Conservation (phyloP, 257 asterid species). For the Linaria vulgaris region DNA sequence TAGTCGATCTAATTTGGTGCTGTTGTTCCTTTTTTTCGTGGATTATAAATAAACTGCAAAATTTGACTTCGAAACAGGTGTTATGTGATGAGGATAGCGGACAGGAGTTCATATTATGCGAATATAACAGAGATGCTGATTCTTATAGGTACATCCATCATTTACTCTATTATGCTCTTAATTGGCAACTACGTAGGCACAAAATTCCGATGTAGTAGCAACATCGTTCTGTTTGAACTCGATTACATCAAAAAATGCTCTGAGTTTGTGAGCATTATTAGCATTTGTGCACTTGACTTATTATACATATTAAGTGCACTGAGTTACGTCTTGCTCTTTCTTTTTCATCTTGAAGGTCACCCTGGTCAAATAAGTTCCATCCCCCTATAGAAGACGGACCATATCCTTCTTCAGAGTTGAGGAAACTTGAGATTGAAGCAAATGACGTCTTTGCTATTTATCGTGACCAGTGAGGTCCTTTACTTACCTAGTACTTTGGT, state of each 20-base stretch:
- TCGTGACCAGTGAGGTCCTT: constrained; percentile 99
- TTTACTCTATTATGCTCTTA: not conserved
- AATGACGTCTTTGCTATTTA: constrained; percentile 86
- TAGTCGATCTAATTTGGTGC: no score
- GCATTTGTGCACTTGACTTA: constrained; percentile 10
- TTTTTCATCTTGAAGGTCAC: constrained; percentile 62
- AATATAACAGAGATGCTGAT: constrained; percentile 98
- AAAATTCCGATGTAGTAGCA: not conserved
- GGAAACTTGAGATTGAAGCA: constrained; percentile 97
- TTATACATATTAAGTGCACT: not conserved
- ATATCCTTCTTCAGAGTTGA: constrained; percentile 73
- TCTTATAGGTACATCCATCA: constrained; percentile 66
- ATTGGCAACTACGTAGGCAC: not conserved
- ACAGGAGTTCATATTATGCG: constrained; percentile 88
- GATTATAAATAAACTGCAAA: not conserved
- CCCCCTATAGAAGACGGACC: constrained; percentile 87
- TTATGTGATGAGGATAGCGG: constrained; percentile 73
- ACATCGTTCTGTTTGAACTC: constrained; percentile 2
- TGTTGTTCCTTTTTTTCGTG: not conserved
- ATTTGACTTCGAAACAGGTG: constrained; percentile 48
- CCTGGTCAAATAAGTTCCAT: constrained; percentile 90
- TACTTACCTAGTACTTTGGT: constrained; percentile 61
- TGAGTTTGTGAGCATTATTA: constrained; percentile 2
- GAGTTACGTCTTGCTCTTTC: constrained; percentile 15
- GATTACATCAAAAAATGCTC: not conserved